These are phyloP conservation scores for Gremmenia infestans DNA, from an alignment of 2,329 filamentous ascomycete genomes.

Conservation along the genomic window DNA sequence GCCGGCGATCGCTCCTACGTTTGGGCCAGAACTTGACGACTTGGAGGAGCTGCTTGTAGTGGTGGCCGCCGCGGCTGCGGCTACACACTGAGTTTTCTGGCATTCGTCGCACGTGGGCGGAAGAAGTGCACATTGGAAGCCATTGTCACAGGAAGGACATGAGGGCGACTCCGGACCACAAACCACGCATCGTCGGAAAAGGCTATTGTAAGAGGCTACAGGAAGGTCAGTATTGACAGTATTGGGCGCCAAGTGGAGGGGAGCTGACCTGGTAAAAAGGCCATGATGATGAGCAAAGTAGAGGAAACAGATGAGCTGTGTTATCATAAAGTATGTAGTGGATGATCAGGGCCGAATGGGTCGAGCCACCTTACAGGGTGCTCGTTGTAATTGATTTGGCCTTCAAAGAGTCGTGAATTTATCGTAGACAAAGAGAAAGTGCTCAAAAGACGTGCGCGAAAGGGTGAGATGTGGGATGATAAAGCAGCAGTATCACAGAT, in stretches of 20 bases:
- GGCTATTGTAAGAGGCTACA: conserved; percentile 24
- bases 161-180: conserved; percentile 48
- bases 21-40: conserved; percentile 48
- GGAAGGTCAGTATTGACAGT: conserved; percentile 4
- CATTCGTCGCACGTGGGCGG: conserved; percentile 56
- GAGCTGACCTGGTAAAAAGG: conserved; percentile 13
- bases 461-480: neutral
- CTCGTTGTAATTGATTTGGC: neutral
- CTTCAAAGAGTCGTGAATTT: neutral
- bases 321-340: neutral
- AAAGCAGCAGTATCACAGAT: conserved; percentile 14
- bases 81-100: conserved; percentile 51
- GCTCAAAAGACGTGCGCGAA: conserved; percentile 1
- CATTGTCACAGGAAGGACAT: conserved; percentile 53
- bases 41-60: conserved; percentile 26
- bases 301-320: neutral
- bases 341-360: neutral
- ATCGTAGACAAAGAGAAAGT: neutral
- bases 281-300: conserved; percentile 4
- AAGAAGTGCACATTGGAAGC: conserved; percentile 55
- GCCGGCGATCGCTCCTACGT: conserved; percentile 81
- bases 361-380: neutral
- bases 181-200: conserved; percentile 55
- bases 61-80: conserved; percentile 27
- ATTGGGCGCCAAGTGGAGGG: neutral